Base-by-base conservation (phyloP, 768 basidiomycete species). In the Auricularia heimuer region DNA sequence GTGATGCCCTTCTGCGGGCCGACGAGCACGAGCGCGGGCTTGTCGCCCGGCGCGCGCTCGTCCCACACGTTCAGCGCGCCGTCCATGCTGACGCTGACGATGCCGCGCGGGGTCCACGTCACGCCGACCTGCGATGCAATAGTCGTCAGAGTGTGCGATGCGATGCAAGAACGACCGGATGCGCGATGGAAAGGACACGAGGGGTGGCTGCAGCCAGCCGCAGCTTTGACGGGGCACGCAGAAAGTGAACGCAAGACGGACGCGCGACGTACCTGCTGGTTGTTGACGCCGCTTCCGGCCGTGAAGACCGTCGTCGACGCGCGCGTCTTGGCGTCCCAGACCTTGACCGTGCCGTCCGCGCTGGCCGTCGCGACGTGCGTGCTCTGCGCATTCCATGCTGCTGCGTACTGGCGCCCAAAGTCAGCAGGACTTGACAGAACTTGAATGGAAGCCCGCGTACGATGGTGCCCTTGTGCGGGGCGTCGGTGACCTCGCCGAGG, bases 1-100 rank as follows among this genome's bases (percentile, higher is more conserved):
- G 89, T 96, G 68, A 98, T 82, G 2, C 89, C 77, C 72, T 86
- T 92, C 73, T 93, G 89, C 16, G 93, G 86, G 4, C 87, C 93
- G 87, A 94, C 80, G 62, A 93, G 75, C 11, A 89, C 73, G 18
- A 83, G 83, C 3, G 83, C 75, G 8, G 85, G 85, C 70, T 85
- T 85, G 65, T 82, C 80, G 1, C 82, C 82, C 18, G 54, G 54
- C 8, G 77, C 78, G 54, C 94, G 82, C 33, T 83, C 82, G 73
- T 98, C 95, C 72, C 96, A 85, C 16, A 96, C 72, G 69, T 89
- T 92, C 64, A 98, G 78, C 64, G 85, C 83, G 14, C 95, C 94
- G 0, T 84, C 86, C 68, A 96, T 76, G 0, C 93, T 94, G 34
- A 98, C 77, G 3, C 92, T 94, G 44, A 92, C 85, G 63, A 97